Evolutionary conservation across 2,329 filamentous ascomycete genomes (phyloP).

Genomic region (Paecilomyces niveus): DNA sequence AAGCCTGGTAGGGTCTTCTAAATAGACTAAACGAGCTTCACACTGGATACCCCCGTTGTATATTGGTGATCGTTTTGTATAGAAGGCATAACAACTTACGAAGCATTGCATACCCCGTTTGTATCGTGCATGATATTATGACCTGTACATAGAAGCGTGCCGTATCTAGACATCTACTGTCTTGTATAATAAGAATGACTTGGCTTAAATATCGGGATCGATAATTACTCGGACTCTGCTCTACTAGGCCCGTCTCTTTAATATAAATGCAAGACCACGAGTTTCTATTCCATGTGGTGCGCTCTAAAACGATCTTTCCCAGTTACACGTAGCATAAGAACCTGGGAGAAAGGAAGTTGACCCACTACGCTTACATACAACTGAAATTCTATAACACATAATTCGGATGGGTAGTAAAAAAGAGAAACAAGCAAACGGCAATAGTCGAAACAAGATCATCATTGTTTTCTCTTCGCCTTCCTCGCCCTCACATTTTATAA

Average conservation of each 20-base stretch:
- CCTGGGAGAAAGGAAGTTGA: neutral
- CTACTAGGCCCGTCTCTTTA: no score
- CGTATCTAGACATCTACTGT: neutral
- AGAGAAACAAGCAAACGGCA: neutral
- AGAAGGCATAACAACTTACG: neutral
- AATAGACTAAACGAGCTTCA: neutral
- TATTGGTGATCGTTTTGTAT: neutral
- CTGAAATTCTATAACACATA: neutral
- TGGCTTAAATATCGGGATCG: no score
- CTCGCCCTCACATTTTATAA: neutral
- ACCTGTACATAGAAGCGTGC: neutral
- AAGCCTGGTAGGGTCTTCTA: conserved; percentile 30
- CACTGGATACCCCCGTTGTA: neutral
- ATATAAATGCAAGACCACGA: no score
- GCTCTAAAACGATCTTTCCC: neutral
- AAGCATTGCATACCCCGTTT: neutral
- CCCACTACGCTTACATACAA: neutral
- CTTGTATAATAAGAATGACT: neutral
- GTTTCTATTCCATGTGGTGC: no score
- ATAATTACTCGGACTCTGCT: neutral
- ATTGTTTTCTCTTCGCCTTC: neutral
- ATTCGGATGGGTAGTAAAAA: neutral
- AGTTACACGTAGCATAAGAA: neutral
- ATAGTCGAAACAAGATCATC: neutral
- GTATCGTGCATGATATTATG: neutral